Base-by-base conservation (phyloP, 2,329 filamentous ascomycete genomes). In the Anthostomella pinea region DNA sequence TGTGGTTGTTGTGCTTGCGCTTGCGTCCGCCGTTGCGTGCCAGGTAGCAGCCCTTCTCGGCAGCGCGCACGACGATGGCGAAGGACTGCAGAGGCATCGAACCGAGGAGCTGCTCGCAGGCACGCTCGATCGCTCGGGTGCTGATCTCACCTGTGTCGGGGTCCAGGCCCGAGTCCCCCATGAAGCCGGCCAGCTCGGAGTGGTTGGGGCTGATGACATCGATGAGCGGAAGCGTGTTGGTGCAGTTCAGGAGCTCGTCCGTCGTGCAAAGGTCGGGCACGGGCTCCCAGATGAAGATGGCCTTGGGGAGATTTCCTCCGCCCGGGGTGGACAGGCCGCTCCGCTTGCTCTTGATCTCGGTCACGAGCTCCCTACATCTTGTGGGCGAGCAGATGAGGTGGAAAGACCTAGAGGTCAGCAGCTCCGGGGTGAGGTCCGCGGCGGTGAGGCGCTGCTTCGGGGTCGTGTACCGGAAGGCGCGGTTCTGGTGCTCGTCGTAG, bases 241-340 rank as follows among this genome's bases (percentile, higher is more conserved):
- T 82, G 58, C 73, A 79, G 53, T 81, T 80, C 8, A 82, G 67
- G 18, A 83, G 65, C 57, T 83, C 74, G 26, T 81, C 78, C 0
- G 87, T 81, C 0, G 77, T 83, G 60, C 90, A 96, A 1, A 87
- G 73, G 62, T 96, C 88, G 2, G 93, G 93, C 1, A 96, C 86
- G 1, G 93, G 93, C 60, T 98, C 93, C 91, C 91, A 98, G 34
- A 97, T 79, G 59, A 96, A 87, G 6, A 89, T 64, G 1, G 90
- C 86, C 30, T 76, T 75, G 1, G 68, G 62, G 27, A 38, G 57
- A 41, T 40, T 52, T 33, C 24, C 39, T 19, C 50, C 52, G 19
- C 54, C 43, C 5, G 46, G 29, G 1, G 46, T 49, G 4, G 48
- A 43, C 24, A 66, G 45, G 7, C 63, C 63, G 52, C 71, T 73